phyloP scores from a whole-genome alignment of 768 basidiomycete species.

The Tylopilus felleus region DNA sequence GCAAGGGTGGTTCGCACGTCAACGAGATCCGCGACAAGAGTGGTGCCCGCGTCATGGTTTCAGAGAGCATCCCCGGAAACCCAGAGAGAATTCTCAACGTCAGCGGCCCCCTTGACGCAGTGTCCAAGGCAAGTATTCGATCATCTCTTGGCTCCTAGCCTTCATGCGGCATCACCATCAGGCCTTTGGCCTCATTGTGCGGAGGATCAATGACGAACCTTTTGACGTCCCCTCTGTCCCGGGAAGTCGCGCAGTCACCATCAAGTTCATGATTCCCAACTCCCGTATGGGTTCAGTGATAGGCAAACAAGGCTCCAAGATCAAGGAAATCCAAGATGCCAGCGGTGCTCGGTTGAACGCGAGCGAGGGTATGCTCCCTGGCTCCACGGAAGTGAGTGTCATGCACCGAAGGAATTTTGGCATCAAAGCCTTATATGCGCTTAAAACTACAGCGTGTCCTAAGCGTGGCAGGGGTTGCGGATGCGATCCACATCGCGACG shows the following conservation, averaged over 20 bases:
- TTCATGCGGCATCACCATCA: slow-evolving; percentile 30
- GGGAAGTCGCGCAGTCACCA: slow-evolving; percentile 96
- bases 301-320: slow-evolving; percentile 95
- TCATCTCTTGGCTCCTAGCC: not conserved
- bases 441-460: slow-evolving; percentile 73
- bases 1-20: slow-evolving; percentile 91
- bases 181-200: slow-evolving; percentile 98
- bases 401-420: not conserved
- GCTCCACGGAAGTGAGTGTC: slow-evolving; percentile 88
- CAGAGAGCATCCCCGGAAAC: slow-evolving; percentile 97
- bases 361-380: slow-evolving; percentile 96
- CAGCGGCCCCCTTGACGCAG: slow-evolving; percentile 95
- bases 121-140: slow-evolving; percentile 74
- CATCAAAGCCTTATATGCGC: slow-evolving; percentile 10
- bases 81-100: slow-evolving; percentile 99
- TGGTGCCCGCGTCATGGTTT: slow-evolving; percentile 93
- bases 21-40: slow-evolving; percentile 99
- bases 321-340: slow-evolving; percentile 99
- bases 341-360: slow-evolving; percentile 95
- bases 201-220: slow-evolving; percentile 98
- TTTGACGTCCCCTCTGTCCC: slow-evolving; percentile 98
- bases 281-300: slow-evolving; percentile 99
- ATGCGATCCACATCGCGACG: slow-evolving; percentile 98
- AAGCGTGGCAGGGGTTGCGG: slow-evolving; percentile 96
- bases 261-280: slow-evolving; percentile 99